Conservation (phyloP, 2,329 filamentous ascomycete species). For the Fusarium sp. region DNA sequence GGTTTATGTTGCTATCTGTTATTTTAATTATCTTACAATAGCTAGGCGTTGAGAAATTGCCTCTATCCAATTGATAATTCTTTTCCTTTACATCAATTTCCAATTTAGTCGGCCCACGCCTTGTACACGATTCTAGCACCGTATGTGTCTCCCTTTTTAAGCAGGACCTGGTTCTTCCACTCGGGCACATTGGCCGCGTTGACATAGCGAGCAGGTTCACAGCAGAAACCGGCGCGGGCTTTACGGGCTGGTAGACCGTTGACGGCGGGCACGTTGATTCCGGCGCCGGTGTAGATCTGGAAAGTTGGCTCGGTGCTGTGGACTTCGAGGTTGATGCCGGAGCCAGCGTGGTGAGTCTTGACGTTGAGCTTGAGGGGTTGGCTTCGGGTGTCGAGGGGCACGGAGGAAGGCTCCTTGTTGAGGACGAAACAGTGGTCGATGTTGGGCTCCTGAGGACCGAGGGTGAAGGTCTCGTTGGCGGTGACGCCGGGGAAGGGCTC, state of each 20-base stretch:
- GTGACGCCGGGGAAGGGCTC: conserved; percentile 74
- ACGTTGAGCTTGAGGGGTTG: conserved; percentile 75
- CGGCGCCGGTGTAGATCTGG: conserved; percentile 95
- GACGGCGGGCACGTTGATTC: conserved; percentile 80
- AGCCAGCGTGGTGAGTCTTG: conserved; percentile 78
- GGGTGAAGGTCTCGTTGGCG: conserved; percentile 75
- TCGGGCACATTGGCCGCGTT: conserved; percentile 86
- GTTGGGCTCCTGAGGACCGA: conserved; percentile 78
- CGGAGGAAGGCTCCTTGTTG: conserved; percentile 69
- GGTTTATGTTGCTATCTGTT: conserved; percentile 10
- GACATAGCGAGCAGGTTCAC: conserved; percentile 92
- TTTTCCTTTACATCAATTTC: conserved; percentile 9
- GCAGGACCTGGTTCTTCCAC: conserved; percentile 81
- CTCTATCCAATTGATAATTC: conserved; percentile 22
- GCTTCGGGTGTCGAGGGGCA: conserved; percentile 75
- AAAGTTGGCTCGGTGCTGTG: conserved; percentile 94
- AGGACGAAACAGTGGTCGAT: conserved; percentile 94
- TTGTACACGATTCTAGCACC: conserved; percentile 86
- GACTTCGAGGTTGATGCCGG: conserved; percentile 85
- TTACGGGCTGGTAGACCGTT: conserved; percentile 73
- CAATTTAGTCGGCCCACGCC: conserved; percentile 77
- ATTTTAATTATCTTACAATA: conserved; percentile 19
- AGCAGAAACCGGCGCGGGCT: conserved; percentile 83
- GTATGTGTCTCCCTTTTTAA: conserved; percentile 88
- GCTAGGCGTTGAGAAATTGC: conserved; percentile 23